These are phyloP conservation scores for Pisolithus tinctorius DNA, from an alignment of 768 basidiomycete genomes.

Conservation along the genomic window DNA sequence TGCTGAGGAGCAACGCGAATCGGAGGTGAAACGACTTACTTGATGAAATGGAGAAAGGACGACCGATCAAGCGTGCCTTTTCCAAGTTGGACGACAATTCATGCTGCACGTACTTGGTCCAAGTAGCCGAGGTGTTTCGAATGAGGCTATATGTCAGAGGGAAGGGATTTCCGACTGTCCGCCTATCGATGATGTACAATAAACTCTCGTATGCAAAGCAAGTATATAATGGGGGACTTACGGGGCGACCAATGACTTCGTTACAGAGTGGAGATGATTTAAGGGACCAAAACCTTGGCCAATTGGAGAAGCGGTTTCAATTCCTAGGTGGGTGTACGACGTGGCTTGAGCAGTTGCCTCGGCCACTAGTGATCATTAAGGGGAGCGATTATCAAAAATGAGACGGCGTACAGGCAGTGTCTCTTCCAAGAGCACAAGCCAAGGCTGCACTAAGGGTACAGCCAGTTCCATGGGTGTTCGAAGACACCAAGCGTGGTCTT, in stretches of 20 bases:
- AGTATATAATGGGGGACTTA: conserved; percentile 31
- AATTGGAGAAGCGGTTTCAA: conserved; percentile 58
- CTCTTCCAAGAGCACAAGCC: conserved; percentile 56
- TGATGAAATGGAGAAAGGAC: conserved; percentile 81
- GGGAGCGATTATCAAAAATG: background rate
- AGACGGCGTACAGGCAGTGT: conserved; percentile 28
- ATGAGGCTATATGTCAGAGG: conserved; percentile 67
- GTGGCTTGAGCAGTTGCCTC: conserved; percentile 58
- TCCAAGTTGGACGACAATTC: conserved; percentile 71
- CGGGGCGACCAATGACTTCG: conserved; percentile 43
- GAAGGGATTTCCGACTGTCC: conserved; percentile 52
- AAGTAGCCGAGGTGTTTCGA: conserved; percentile 42
- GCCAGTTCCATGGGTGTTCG: conserved; percentile 86
- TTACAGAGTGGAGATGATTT: conserved; percentile 71
- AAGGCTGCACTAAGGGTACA: conserved; percentile 88
- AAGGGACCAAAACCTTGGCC: conserved; percentile 80
- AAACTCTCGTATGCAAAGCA: background rate
- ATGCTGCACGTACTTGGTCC: conserved; percentile 78
- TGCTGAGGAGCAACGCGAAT: background rate
- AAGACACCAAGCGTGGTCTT: conserved; percentile 56
- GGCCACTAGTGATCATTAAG: conserved; percentile 31
- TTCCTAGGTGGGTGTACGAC: conserved; percentile 68
- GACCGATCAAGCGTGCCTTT: conserved; percentile 57
- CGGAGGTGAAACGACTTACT: conserved; percentile 35
- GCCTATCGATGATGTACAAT: conserved; percentile 31